phyloP scores from a whole-genome alignment of 345 rosid species.

The Syzygium grande region DNA sequence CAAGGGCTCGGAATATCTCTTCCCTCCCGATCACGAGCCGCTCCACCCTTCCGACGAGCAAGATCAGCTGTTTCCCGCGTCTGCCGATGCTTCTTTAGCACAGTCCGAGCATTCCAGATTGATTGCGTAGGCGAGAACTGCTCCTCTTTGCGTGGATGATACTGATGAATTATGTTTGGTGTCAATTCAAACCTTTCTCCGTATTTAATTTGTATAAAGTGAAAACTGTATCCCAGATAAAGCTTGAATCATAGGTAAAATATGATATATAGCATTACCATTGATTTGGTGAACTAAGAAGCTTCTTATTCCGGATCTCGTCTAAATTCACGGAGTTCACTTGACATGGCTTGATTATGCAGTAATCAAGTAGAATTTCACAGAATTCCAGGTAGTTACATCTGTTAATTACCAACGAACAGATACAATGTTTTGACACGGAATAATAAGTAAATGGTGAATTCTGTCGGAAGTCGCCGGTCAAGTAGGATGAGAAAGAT shows the following conservation, averaged over 20 bases:
- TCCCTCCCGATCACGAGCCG: neutral
- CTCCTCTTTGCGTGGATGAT: neutral
- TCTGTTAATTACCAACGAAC: neutral
- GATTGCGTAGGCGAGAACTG: slow-evolving; percentile 8
- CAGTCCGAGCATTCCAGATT: slow-evolving; percentile 21
- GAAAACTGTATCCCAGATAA: neutral
- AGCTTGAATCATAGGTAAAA: neutral
- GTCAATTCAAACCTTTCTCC: neutral
- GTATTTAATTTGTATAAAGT: neutral
- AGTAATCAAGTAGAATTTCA: neutral
- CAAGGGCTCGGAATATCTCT: slow-evolving; percentile 12
- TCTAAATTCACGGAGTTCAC: neutral
- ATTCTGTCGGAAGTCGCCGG: neutral
- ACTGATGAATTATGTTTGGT: neutral
- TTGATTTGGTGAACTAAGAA: neutral
- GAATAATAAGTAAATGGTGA: neutral
- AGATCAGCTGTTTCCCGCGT: neutral
- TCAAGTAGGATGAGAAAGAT: neutral
- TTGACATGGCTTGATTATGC: neutral
- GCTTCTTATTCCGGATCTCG: neutral
- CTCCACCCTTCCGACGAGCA: neutral
- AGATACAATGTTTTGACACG: neutral
- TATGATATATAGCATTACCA: neutral
- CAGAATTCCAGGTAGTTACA: neutral
- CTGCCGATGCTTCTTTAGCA: slow-evolving; percentile 10